A percentile compares a stretch with the other conserved stretches of the same genome.
phyloP scores from a whole-genome alignment of 2,329 filamentous ascomycete species.

The Ophiostoma fasciatum region DNA sequence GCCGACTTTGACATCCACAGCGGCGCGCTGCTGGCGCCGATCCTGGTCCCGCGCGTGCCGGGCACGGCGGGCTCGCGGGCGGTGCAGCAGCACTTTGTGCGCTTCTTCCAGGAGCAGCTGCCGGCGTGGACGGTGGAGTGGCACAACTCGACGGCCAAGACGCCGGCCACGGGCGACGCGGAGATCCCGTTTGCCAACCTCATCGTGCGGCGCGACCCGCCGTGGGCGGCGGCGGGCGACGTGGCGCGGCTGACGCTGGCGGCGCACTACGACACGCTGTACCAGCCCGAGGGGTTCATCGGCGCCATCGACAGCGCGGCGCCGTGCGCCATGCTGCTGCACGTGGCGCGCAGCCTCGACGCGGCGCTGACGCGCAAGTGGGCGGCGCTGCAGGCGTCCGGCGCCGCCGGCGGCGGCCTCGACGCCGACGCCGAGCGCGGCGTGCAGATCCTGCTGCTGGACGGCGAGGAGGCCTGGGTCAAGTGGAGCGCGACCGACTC shows the following conservation, averaged over 20 bases:
- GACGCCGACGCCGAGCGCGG: conserved; percentile 70
- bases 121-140: conserved; percentile 68
- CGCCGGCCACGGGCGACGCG: conserved; percentile 55
- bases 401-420: conserved; percentile 35
- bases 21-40: conserved; percentile 67
- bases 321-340: conserved; percentile 86
- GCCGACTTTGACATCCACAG: conserved; percentile 64
- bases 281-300: conserved; percentile 70
- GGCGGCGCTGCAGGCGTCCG: conserved; percentile 51
- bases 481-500: conserved; percentile 70
- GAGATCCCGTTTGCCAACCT: conserved; percentile 77
- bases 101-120: conserved; percentile 62
- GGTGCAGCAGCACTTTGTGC: conserved; percentile 67
- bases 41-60: conserved; percentile 76
- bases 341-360: conserved; percentile 69
- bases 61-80: conserved; percentile 61
- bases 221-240: conserved; percentile 60
- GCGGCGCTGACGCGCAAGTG: conserved; percentile 68
- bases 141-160: conserved; percentile 82
- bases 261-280: conserved; percentile 86
- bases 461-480: conserved; percentile 87
- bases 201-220: conserved; percentile 76
- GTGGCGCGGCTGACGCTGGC: conserved; percentile 72
- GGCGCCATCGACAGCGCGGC: conserved; percentile 89
- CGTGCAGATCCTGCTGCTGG: conserved; percentile 77